Base-by-base conservation (phyloP, 2,329 filamentous ascomycete species). In the Ploettnerulaceae sp. region DNA sequence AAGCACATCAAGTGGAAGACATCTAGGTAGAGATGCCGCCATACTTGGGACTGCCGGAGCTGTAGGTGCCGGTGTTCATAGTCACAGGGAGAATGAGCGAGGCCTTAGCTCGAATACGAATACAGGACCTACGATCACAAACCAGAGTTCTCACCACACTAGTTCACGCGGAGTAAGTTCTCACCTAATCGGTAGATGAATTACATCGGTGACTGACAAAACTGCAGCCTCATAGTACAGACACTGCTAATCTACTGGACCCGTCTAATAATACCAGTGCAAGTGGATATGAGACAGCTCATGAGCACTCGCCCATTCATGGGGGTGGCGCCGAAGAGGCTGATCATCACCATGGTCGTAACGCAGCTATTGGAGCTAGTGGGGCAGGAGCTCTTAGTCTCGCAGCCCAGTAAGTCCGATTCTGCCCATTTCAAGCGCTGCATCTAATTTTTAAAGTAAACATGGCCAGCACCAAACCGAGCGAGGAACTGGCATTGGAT, bases 311-410 rank as follows among this genome's bases (percentile, higher is more conserved):
- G 6, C 17, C 42, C 15, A 28, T 22, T 5, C 45, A 55, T 34
- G 60, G 59, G 5, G 59, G 59, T 26, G 61, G 58, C 3, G 59
- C 52, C 5, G 58, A 62, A 40, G 36, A 48, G 28, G 59, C 59
- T 9, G 58, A 62, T 39, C 34, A 51, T 15, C 51, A 58, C 18
- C 29, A 46, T 25, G 41, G 44, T 3, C 46, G 43, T 33, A 44
- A 47, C 35, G 43, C 54, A 7, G 50, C 52, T 12, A 20, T 51
- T 35, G 48, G 26, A 4, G 45, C 45, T 29, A 42, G 47, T 1
- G 38, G 39, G 11, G 29, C 38, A 15, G 38, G 22, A 22, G 32
- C 45, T 1, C 9, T 52, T 28, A 38, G 45, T 21, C 43, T 38
- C 24, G 45, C 32, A 20, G 22, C 18, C 21, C 20, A 36, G 48